phyloP scores from a whole-genome alignment of 1,284 basidiomycete species.

The Schizopora paradoxa region DNA sequence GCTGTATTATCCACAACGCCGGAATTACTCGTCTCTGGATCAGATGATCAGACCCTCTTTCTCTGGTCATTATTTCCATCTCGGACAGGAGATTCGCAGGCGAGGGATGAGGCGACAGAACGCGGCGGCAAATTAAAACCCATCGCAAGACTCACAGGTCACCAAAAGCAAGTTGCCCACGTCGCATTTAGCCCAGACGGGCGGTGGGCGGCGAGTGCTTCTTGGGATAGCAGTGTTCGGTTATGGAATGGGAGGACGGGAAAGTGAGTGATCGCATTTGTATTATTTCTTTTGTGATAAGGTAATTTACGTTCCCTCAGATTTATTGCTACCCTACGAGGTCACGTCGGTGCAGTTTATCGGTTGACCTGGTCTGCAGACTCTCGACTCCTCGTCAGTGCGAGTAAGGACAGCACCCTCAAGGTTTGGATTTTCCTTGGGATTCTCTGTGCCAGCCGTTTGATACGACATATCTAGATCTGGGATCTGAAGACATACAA shows the following conservation, averaged over 20 bases:
- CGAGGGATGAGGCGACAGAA: constrained; percentile 27
- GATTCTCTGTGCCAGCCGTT: constrained; percentile 2
- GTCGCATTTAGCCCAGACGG: constrained; percentile 96
- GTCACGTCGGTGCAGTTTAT: constrained; percentile 94
- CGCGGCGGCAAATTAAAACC: constrained; percentile 71
- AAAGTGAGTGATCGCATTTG: constrained; percentile 62
- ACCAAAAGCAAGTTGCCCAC: constrained; percentile 94
- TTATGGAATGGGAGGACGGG: constrained; percentile 94
- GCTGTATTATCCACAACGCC: constrained; percentile 61
- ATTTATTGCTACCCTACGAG: constrained; percentile 85
- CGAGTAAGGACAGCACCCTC: constrained; percentile 92
- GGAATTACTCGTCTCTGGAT: constrained; percentile 88
- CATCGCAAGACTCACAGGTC: constrained; percentile 83
- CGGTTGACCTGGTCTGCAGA: constrained; percentile 94
- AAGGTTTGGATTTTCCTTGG: constrained; percentile 55
- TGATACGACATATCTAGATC: constrained; percentile 44
- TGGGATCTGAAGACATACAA: constrained; percentile 96
- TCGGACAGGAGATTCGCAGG: constrained; percentile 28
- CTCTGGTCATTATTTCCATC: constrained; percentile 78
- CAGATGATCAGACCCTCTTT: constrained; percentile 93
- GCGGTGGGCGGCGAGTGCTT: constrained; percentile 84
- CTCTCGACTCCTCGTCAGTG: constrained; percentile 86
- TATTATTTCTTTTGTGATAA: neutral
- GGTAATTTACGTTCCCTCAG: constrained; percentile 21
- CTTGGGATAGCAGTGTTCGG: constrained; percentile 89